Evolutionary conservation across 768 basidiomycete genomes (phyloP).

Genomic region (Lentinula aciculospora): DNA sequence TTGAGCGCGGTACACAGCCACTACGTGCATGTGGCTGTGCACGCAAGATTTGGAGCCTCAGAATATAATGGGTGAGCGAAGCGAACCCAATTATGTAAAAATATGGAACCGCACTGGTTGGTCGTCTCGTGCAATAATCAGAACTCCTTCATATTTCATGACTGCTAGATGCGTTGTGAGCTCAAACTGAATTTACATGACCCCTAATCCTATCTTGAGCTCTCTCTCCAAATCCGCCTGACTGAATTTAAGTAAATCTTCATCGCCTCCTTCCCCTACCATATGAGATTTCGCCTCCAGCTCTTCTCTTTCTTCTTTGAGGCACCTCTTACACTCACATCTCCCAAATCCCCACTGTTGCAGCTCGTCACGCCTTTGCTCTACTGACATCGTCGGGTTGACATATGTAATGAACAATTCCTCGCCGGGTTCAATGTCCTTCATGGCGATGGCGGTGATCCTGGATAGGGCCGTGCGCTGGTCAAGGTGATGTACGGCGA

Average conservation of each 20-base stretch:
- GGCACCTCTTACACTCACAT: conserved; percentile 67
- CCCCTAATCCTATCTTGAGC: conserved; percentile 60
- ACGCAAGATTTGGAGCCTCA: no score
- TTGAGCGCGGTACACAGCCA: no score
- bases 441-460: conserved; percentile 68
- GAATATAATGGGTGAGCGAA: no score
- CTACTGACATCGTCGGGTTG: conserved; percentile 49
- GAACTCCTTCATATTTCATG: no score
- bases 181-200: conserved; percentile 34
- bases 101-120: no score
- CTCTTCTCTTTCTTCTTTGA: conserved; percentile 45
- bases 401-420: conserved; percentile 80
- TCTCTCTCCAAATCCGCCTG: conserved; percentile 51
- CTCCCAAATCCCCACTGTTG: conserved; percentile 71
- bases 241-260: conserved; percentile 16
- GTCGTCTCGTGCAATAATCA: no score
- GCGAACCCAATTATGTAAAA: no score
- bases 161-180: no score
- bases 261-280: neutral
- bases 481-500: conserved; percentile 74
- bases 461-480: conserved; percentile 62
- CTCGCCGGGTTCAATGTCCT: conserved; percentile 59
- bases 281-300: conserved; percentile 19
- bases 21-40: no score
- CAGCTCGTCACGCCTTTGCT: conserved; percentile 45